Percentiles rank a stretch among this genome's conserved stretches.
Conservation (phyloP, 805 yeast species). For the Lipomyces mesembrius region DNA sequence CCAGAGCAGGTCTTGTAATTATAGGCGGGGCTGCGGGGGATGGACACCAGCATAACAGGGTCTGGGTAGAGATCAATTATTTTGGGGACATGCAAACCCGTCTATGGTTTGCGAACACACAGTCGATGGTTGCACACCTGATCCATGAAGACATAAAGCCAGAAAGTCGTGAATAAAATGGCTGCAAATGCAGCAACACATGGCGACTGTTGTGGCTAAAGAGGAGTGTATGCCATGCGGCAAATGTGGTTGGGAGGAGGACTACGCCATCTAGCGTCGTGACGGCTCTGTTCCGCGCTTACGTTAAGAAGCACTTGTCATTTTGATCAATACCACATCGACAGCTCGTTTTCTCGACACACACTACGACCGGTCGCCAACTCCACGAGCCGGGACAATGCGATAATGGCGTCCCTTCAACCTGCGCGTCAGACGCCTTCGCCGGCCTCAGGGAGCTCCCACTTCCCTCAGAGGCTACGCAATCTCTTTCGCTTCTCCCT, state of each 20-base stretch:
- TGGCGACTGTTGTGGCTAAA: background rate
- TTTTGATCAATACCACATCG: background rate
- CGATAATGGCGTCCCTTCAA: conserved; percentile 18
- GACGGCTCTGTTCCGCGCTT: background rate
- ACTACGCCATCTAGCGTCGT: background rate
- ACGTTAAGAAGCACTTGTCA: background rate
- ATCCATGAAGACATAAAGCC: background rate
- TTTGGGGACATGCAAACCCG: no score
- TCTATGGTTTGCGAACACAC: no score
- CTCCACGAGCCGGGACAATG: conserved; percentile 6
- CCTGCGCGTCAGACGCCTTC: conserved; percentile 20
- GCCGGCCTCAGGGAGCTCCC: conserved; percentile 23
- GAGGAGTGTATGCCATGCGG: background rate
- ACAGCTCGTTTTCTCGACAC: background rate
- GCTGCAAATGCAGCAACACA: background rate
- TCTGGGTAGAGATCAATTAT: no score
- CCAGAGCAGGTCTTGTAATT: no score
- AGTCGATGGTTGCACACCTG: background rate
- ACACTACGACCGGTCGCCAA: background rate
- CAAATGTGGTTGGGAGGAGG: background rate
- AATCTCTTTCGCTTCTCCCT: conserved; percentile 44
- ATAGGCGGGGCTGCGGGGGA: no score
- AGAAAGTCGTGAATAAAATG: background rate
- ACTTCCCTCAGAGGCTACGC: conserved; percentile 44
- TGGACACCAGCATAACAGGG: no score